Evolutionary conservation across 805 yeast genomes (phyloP), one percentile per base, ranked within the genome.

Genomic region (Lachancea mirantina): DNA sequence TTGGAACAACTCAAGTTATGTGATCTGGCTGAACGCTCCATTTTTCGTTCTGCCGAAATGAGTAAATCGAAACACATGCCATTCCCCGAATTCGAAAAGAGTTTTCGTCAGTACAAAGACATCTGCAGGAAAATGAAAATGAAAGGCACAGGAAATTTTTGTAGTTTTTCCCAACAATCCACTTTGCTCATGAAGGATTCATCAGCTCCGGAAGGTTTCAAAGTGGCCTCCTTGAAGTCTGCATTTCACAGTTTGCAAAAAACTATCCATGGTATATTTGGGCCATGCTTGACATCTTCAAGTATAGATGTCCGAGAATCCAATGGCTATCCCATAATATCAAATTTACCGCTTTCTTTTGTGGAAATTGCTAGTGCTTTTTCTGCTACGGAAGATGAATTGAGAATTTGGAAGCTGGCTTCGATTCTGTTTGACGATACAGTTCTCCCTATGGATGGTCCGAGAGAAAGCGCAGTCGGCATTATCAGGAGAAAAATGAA

Each of bases 351-450:
- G 2, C 55, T 71, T 27, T 48, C 52, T 13, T 49, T 60, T 13
- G 43, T 59, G 9, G 40, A 48, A 27, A 38, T 32, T 32, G 45
- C 33, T 26, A 45, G 19, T 37, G 42, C 41, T 7, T 30, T 41
- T 6, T 39, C 34, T 4, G 14, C 31, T 6, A 23, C 42, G 6
- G 38, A 46, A 6, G 19, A 38, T 1, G 56, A 57, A 8, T 65
- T 42, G 18, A 47, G 51, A 4, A 43, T 68, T 8, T 71, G 85
- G 74, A 62, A 64, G n/a, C 59, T 82, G 26, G 71, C 80, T 1
- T 70, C 83, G 1, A 67, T 75, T 14, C 59, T 87, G 26, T 81
- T 81, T 55, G 84, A 76, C 49, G 60, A 61, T 13, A 40, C 48
- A 16, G 28, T 30, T 4, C 15, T 55, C 4, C 28, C 50, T 5